These are phyloP conservation scores for Pisolithus marmoratus DNA, from an alignment of 768 basidiomycete genomes.

Conservation along the genomic window DNA sequence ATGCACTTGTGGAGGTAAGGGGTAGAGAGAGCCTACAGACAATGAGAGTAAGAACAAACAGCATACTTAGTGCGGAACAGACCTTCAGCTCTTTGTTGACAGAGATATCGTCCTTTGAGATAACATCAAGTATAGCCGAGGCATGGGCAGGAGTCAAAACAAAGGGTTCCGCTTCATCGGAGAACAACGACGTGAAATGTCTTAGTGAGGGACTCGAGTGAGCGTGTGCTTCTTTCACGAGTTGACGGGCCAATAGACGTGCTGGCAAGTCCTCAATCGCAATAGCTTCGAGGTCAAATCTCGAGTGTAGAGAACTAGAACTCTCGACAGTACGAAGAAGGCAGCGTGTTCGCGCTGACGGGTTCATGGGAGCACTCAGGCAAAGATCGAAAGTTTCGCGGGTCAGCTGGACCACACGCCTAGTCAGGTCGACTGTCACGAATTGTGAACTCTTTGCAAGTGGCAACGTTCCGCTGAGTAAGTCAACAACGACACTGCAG, in stretches of 20 bases:
- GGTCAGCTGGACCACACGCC: conserved; percentile 35
- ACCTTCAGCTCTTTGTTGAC: conserved; percentile 32
- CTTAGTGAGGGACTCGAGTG: conserved; percentile 10
- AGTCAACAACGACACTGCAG: conserved; percentile 40
- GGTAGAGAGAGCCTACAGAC: conserved; percentile 14
- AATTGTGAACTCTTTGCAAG: conserved; percentile 41
- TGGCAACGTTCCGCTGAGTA: conserved; percentile 37
- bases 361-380: conserved; percentile 30
- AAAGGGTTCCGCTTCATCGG: conserved; percentile 18
- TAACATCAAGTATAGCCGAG: conserved; percentile 31
- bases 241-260: conserved; percentile 38
- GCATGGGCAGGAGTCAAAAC: conserved; percentile 27
- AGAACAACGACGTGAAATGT: conserved; percentile 18
- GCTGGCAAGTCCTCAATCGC: conserved; percentile 28
- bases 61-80: conserved; percentile 11
- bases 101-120: conserved; percentile 31
- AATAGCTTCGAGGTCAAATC: background rate
- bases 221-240: conserved; percentile 37
- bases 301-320: conserved; percentile 14
- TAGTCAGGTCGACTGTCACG: conserved; percentile 45
- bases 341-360: conserved; percentile 31
- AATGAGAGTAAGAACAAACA: conserved; percentile 5
- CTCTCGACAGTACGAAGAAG: conserved; percentile 37
- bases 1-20: conserved; percentile 29
- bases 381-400: conserved; percentile 39